phyloP scores from a whole-genome alignment of 495 filamentous ascomycete species.

The Lasiosphaeria miniovina region DNA sequence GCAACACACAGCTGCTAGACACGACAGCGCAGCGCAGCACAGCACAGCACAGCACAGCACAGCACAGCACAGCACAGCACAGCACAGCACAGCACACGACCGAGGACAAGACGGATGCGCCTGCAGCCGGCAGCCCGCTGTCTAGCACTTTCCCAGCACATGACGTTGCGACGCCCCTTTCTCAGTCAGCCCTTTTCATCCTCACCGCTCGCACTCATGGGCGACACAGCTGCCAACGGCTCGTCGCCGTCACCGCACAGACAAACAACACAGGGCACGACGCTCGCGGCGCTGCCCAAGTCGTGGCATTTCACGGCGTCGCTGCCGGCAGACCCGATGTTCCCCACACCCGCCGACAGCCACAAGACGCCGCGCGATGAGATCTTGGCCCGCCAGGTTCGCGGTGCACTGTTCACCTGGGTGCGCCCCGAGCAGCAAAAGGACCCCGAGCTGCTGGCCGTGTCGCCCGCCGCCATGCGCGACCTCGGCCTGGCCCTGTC shows the following conservation, averaged over 20 bases:
- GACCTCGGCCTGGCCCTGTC: slow-evolving; percentile 69
- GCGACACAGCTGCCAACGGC: slow-evolving; percentile 20
- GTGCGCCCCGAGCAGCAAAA: slow-evolving; percentile 72
- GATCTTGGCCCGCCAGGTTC: slow-evolving; percentile 80
- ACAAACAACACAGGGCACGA: slow-evolving; percentile 19
- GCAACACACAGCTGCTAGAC: too few relatives aligned
- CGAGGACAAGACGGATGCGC: slow-evolving; percentile 26
- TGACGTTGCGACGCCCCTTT: slow-evolving; percentile 8
- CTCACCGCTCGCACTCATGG: slow-evolving; percentile 25
- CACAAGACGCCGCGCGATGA: slow-evolving; percentile 72
- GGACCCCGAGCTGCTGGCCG: slow-evolving; percentile 72
- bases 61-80: background rate
- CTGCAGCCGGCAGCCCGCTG: slow-evolving; percentile 30
- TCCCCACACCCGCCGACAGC: slow-evolving; percentile 75
- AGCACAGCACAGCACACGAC: background rate
- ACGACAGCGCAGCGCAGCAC: too few relatives aligned
- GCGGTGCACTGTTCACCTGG: slow-evolving; percentile 83
- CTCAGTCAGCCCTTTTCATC: slow-evolving; percentile 14
- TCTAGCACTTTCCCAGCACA: slow-evolving; percentile 28
- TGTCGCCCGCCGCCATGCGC: slow-evolving; percentile 70
- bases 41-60: too few relatives aligned
- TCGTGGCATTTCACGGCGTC: slow-evolving; percentile 79
- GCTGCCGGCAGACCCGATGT: slow-evolving; percentile 73
- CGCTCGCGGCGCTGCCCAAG: slow-evolving; percentile 75
- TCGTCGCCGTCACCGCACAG: background rate